These are phyloP conservation scores for Sesbania bispinosa DNA, from an alignment of 306 rosid species.

Conservation along the genomic window DNA sequence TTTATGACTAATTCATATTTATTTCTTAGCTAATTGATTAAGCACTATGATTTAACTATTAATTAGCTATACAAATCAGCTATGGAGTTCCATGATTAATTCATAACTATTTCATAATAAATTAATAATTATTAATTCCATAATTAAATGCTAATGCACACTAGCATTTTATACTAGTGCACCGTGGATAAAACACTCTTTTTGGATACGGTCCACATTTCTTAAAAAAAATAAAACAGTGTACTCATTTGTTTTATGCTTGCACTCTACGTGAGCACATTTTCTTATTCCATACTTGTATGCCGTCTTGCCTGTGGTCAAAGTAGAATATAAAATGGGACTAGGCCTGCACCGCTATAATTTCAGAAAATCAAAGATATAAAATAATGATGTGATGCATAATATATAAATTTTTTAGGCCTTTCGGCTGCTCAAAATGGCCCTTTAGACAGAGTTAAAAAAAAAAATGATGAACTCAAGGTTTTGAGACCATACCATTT, in stretches of 20 bases:
- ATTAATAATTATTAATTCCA: too few relatives aligned
- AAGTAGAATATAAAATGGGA: not conserved
- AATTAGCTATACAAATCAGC: too few relatives aligned
- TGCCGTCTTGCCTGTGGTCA: conserved; percentile 4
- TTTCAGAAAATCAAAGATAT: not conserved
- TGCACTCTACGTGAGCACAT: conserved; percentile 20
- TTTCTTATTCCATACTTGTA: conserved; percentile 11
- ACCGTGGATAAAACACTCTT: too few relatives aligned
- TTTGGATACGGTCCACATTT: not conserved
- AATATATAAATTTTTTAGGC: not conserved
- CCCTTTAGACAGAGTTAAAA: not conserved
- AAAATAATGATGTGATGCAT: not conserved
- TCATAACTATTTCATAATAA: too few relatives aligned
- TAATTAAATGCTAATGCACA: too few relatives aligned
- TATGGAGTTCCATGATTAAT: too few relatives aligned
- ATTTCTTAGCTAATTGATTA: too few relatives aligned
- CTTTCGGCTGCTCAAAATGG: conserved; percentile 25
- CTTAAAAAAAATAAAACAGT: not conserved
- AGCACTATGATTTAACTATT: too few relatives aligned
- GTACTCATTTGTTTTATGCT: not conserved
- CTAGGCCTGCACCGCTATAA: conserved; percentile 2
- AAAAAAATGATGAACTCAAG: not conserved
- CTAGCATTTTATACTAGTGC: too few relatives aligned
- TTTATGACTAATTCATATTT: too few relatives aligned
- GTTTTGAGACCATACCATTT: conserved; percentile 1